phyloP scores from a whole-genome alignment of 2,329 filamentous ascomycete species.

The Fusarium phyllophilum region DNA sequence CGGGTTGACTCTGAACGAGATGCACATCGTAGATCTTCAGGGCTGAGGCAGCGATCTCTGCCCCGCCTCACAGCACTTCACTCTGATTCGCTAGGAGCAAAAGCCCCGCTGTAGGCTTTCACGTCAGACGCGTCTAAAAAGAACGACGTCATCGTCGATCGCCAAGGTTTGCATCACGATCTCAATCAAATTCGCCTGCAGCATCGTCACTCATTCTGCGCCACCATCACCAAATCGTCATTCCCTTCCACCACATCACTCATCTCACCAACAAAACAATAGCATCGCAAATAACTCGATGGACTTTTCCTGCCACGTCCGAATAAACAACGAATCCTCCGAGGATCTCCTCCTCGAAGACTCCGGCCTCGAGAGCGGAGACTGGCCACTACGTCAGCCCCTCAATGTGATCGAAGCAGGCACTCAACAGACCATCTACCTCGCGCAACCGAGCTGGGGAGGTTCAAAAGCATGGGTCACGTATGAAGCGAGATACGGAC shows the following conservation, averaged over 20 bases:
- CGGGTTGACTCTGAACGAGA: not conserved
- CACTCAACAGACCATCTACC: conserved; percentile 20
- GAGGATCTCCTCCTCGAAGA: conserved; percentile 27
- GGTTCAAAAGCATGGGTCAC: conserved; percentile 26
- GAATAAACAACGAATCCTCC: conserved; percentile 9
- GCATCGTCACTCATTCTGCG: not conserved
- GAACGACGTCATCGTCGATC: conserved; percentile 15
- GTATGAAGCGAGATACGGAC: conserved; percentile 7
- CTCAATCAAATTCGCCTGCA: not conserved
- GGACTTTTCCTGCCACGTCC: conserved; percentile 28
- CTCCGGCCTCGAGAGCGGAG: conserved; percentile 16
- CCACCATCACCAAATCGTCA: not conserved
- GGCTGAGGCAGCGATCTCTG: not conserved
- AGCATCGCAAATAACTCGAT: not conserved
- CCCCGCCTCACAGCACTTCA: accelerated
- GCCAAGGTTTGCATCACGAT: not conserved
- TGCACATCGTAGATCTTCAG: not conserved
- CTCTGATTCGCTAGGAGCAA: not conserved
- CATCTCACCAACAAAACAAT: no score
- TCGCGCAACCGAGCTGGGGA: conserved; percentile 19
- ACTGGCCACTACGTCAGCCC: conserved; percentile 28
- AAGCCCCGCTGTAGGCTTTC: not conserved
- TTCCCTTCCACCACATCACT: not conserved
- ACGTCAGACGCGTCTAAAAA: not conserved
- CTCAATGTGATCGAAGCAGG: conserved; percentile 23